Percentiles rank a stretch among this genome's conserved stretches.
Conservation (phyloP, 2,329 filamentous ascomycete species). For the Plenodomus lindquistii region DNA sequence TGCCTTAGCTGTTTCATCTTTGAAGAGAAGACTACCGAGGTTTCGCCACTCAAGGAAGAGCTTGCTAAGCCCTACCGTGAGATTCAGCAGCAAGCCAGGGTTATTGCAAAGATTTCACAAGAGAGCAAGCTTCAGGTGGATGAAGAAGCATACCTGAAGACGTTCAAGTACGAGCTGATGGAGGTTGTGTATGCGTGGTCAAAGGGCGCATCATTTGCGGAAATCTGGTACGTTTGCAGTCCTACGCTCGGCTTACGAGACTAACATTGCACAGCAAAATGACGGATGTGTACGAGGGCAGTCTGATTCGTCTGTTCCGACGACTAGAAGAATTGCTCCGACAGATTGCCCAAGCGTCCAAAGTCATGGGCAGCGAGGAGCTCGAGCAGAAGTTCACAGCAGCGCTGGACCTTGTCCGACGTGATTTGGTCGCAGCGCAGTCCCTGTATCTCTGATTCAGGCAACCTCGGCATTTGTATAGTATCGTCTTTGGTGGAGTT, state of each 20-base stretch:
- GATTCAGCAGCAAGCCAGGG: slow-evolving; percentile 82
- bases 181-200: slow-evolving; percentile 94
- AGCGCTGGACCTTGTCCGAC: slow-evolving; percentile 79
- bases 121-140: slow-evolving; percentile 95
- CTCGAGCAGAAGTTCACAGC: slow-evolving; percentile 89
- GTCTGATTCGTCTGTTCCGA: slow-evolving; percentile 92
- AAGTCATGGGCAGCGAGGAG: slow-evolving; percentile 98
- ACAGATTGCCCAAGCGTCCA: slow-evolving; percentile 93
- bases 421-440: slow-evolving; percentile 94
- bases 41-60: slow-evolving; percentile 74
- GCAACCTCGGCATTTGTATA: slow-evolving; percentile 16
- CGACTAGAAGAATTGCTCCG: slow-evolving; percentile 90
- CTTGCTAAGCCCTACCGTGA: slow-evolving; percentile 83
- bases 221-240: slow-evolving; percentile 79
- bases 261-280: slow-evolving; percentile 73
- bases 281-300: slow-evolving; percentile 98
- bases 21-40: slow-evolving; percentile 87
- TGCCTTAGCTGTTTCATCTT: slow-evolving; percentile 95
- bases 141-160: slow-evolving; percentile 88
- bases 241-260: neutral
- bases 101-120: slow-evolving; percentile 89
- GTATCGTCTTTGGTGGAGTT: slow-evolving; percentile 12
- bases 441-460: slow-evolving; percentile 73
- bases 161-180: slow-evolving; percentile 95
- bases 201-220: slow-evolving; percentile 83